phyloP scores from a whole-genome alignment of 768 basidiomycete species.

The Naganishia randhawae region DNA sequence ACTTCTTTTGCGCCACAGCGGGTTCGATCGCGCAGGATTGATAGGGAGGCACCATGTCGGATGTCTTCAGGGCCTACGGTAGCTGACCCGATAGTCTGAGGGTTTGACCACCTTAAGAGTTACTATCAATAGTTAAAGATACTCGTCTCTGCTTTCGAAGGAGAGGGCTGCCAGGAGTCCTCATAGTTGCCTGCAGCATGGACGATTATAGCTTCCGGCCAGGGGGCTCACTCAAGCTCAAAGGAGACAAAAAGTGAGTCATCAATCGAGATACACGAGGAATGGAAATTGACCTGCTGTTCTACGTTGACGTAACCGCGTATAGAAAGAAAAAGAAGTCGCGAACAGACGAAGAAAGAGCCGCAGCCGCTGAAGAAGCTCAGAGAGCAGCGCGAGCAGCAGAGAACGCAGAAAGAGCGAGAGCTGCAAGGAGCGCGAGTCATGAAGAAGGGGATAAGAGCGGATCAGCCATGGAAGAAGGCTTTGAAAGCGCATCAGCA shows the following conservation, averaged over 20 bases:
- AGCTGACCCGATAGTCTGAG: no score
- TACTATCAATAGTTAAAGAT: no score
- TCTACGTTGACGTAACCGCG: background rate
- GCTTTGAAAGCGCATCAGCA: slow-evolving; percentile 10
- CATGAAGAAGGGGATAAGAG: slow-evolving; percentile 13
- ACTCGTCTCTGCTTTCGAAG: no score
- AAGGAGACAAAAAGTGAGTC: slow-evolving; percentile 48
- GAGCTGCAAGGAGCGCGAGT: slow-evolving; percentile 15
- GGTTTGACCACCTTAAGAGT: no score
- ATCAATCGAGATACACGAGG: background rate
- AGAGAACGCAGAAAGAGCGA: slow-evolving; percentile 28
- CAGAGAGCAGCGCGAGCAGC: slow-evolving; percentile 26
- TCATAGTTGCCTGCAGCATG: background rate
- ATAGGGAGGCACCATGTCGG: slow-evolving; percentile 4
- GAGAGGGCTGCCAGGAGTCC: background rate
- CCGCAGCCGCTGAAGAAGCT: background rate
- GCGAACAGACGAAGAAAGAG: slow-evolving; percentile 37
- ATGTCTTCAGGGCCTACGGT: no score
- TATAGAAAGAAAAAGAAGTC: slow-evolving; percentile 48
- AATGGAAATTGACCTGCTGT: background rate
- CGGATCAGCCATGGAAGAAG: slow-evolving; percentile 17
- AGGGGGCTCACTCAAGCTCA: slow-evolving; percentile 49
- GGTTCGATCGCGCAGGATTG: background rate
- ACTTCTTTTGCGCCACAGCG: slow-evolving; percentile 11
- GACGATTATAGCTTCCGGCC: slow-evolving; percentile 41